Conservation (phyloP, 176 grass and related monocot genomes). For the Typha latifolia region DNA sequence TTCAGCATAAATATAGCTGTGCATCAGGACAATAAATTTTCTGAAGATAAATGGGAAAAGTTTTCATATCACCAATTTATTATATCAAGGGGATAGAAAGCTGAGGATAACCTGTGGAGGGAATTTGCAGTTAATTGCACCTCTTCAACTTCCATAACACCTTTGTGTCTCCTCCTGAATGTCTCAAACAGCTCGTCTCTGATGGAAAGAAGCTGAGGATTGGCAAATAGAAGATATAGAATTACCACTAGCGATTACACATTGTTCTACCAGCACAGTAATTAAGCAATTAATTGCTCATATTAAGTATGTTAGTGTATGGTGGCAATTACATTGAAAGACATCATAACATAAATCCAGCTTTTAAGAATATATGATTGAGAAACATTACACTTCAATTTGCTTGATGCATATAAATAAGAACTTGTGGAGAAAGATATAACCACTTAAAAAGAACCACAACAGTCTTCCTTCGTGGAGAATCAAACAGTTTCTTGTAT, state of each 20-base stretch:
- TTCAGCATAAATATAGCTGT: no score
- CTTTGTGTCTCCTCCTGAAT: conserved; percentile 84
- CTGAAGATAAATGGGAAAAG: not conserved
- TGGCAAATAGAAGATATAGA: not conserved
- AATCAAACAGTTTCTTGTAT: not conserved
- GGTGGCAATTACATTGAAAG: not conserved
- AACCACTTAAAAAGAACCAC: not conserved
- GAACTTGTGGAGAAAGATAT: not conserved
- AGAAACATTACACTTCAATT: not conserved
- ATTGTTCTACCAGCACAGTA: not conserved
- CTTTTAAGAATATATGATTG: not conserved
- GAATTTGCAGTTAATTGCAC: conserved; percentile 74
- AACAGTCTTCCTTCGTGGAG: not conserved
- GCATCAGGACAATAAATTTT: not conserved
- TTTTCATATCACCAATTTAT: conserved; percentile 3
- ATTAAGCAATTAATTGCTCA: not conserved
- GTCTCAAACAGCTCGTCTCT: conserved; percentile 94
- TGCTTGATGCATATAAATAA: not conserved
- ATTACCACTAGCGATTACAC: not conserved
- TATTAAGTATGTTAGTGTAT: not conserved
- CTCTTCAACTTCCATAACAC: conserved; percentile 78
- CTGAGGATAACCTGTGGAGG: conserved; percentile 53
- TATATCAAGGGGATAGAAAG: conserved; percentile 4
- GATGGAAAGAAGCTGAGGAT: conserved; percentile 74
- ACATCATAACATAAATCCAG: not conserved